Conservation (phyloP, 2,329 filamentous ascomycete genomes). For the Rutstroemia sp. region DNA sequence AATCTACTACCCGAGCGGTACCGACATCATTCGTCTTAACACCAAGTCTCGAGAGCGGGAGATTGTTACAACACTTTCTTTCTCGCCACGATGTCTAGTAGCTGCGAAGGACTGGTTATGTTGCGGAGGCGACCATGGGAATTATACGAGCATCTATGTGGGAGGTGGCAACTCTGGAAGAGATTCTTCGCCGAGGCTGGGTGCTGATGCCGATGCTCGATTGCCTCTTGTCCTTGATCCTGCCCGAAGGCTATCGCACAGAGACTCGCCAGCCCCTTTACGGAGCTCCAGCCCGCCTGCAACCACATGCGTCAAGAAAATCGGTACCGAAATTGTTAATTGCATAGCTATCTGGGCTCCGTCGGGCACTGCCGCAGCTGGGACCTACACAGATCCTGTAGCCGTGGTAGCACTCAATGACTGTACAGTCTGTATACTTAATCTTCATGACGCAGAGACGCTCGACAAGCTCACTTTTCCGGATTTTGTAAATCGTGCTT, state of each 20-base stretch:
- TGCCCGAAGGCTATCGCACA: conserved; percentile 15
- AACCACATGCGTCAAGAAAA: conserved; percentile 37
- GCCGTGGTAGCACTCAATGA: conserved; percentile 86
- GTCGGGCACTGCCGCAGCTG: conserved; percentile 24
- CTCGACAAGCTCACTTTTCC: conserved; percentile 67
- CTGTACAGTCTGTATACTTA: conserved; percentile 77
- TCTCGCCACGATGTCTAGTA: conserved; percentile 77
- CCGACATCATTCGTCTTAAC: conserved; percentile 64
- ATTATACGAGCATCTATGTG: conserved; percentile 49
- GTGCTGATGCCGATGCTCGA: conserved; percentile 46
- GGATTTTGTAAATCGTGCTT: conserved; percentile 85
- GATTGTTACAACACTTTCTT: conserved; percentile 63
- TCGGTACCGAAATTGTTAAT: conserved; percentile 56
- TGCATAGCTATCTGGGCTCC: conserved; percentile 59
- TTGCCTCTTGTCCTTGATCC: conserved; percentile 44
- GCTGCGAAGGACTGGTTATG: conserved; percentile 83
- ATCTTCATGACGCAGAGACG: conserved; percentile 59
- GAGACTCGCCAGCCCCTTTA: conserved; percentile 10
- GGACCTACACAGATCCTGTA: conserved; percentile 46
- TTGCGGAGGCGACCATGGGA: conserved; percentile 79
- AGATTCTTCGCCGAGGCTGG: conserved; percentile 4
- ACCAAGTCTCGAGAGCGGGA: conserved; percentile 63
- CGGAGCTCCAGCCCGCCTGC: conserved; percentile 15
- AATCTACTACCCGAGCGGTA: conserved; percentile 78
- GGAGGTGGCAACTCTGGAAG: conserved; percentile 13